Base-by-base conservation (phyloP, 2,329 filamentous ascomycete species). In the Ophiostoma quercus region DNA sequence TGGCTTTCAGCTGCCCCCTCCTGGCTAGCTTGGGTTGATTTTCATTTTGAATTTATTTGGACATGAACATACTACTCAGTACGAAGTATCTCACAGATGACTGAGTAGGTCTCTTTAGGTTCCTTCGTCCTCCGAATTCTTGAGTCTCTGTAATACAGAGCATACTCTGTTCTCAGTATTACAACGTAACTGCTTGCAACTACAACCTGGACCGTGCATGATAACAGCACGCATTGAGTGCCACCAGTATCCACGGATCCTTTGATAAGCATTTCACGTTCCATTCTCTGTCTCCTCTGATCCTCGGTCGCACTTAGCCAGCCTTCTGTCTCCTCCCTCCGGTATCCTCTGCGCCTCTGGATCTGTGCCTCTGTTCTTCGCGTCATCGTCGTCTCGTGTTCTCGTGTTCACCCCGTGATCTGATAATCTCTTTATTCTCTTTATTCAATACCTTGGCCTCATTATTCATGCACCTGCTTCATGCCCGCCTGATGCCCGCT, bases 301-400 rank as follows among this genome's bases (percentile, higher is more conserved):
- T 34, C 12, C 57, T 19, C 54, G 12, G 54, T 60, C n/a, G 3
- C 54, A 29, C n/a, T 60, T 11, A 11, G 25, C 54, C 54, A 60
- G n/a, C 54, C 25, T 60, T 60, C 25, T 63, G 6, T 34, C 29
- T 19, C 57, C 14, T 37, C 57, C 32, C n/a, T 54, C 47, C 19
- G n/a, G 41, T 39, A 11, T 11, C 37, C 41, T 47, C 16, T 47
- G 6, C 14, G 41, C 41, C 41, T 47, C 19, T n/a, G 9, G 43
- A 6, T 47, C 43, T 47, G 43, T 47, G 43, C 43, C 43, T 47
- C 19, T 47, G 43, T 16, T 47, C 43, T 29, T 62, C 14, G 25
- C 25, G 14, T 62, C 57, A 62, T 62, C 57, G 12, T 62, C 57
- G 57, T 62, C 57, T 62, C 57, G 54, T 60, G 54, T 32, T 60